Conservation (phyloP, 306 rosid genomes). For the Echinosophora koreensis region DNA sequence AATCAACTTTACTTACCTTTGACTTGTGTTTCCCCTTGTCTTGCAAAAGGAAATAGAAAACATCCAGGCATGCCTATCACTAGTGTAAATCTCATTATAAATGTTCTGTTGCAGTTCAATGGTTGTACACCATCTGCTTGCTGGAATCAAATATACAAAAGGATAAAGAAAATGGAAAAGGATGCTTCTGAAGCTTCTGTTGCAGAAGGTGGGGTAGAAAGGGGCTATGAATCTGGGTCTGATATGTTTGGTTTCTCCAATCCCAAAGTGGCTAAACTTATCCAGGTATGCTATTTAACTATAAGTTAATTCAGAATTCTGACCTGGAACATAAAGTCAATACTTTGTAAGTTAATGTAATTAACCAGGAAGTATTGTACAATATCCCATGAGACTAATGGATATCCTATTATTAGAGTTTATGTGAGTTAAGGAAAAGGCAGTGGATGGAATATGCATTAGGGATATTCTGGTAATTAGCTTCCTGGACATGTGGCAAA, state of each 20-base stretch:
- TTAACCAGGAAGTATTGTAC: slow-evolving; percentile 24
- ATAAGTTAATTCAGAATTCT: slow-evolving; percentile 21
- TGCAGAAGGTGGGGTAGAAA: slow-evolving; percentile 59
- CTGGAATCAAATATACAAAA: slow-evolving; percentile 86
- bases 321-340: slow-evolving; percentile 31
- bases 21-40: slow-evolving; percentile 24
- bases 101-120: slow-evolving; percentile 64
- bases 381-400: background rate
- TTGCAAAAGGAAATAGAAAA: slow-evolving; percentile 39
- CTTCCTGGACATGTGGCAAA: background rate
- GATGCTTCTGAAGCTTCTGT: slow-evolving; percentile 58
- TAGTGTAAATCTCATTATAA: slow-evolving; percentile 25
- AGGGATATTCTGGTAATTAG: background rate
- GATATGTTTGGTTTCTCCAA: slow-evolving; percentile 94
- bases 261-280: slow-evolving; percentile 81
- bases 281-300: slow-evolving; percentile 64
- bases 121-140: slow-evolving; percentile 88
- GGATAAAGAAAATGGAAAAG: slow-evolving; percentile 66
- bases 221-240: slow-evolving; percentile 74
- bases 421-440: background rate
- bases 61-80: slow-evolving; percentile 20
- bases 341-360: slow-evolving; percentile 28
- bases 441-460: background rate
- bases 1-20: background rate
- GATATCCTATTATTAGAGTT: background rate